Evolutionary conservation across 192 early-diverging fungal species (phyloP), one percentile per base, ranked within the genome.

Genomic region (Coemansia sp.): DNA sequence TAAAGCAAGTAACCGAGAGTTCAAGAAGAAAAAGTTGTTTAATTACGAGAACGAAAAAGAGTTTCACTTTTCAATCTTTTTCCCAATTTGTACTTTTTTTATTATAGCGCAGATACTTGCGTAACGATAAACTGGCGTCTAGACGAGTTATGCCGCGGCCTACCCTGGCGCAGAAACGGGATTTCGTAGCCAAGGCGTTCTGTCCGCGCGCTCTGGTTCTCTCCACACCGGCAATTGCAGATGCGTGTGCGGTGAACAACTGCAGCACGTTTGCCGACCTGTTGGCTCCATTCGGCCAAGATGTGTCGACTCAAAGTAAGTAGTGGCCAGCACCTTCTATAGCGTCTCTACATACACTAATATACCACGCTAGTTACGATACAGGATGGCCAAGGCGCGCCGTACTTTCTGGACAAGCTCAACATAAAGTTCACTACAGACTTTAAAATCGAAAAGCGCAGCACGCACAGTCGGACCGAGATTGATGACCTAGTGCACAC

Each of bases 271-370:
- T 79, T 69, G 73, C 72, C 37, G 82, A 83, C 14, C 61, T 83
- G 13, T 59, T 83, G 16, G 64, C 65, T 48, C 82, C 82, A 10
- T 79, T 83, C 54, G 82, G 82, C 3, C 68, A 73, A 16, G 76
- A 79, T 54, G 66, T 83, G 3, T 71, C 77, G n/a, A 59, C 73
- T 14, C 75, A 83, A 55, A 70, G 75, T 79, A 79, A 70, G 71
- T 35, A 35, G 32, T 35, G 32, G 32, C 32, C 32, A 9, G 8
- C 32, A 35, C 8, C 32, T 8, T 35, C 32, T 10, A 35, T 35
- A 35, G 7, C 32, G 32, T 2, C 32, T 35, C 19, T 5, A 9
- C 4, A 49, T 49, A 49, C 39, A 5, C 55, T 69, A 26, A 19
- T n/a, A 43, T 18, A 52, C 14, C 20, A 9, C 22, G 51, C 11